Conservation (phyloP, 2,329 filamentous ascomycete genomes). For the Claviceps humidiphila region DNA sequence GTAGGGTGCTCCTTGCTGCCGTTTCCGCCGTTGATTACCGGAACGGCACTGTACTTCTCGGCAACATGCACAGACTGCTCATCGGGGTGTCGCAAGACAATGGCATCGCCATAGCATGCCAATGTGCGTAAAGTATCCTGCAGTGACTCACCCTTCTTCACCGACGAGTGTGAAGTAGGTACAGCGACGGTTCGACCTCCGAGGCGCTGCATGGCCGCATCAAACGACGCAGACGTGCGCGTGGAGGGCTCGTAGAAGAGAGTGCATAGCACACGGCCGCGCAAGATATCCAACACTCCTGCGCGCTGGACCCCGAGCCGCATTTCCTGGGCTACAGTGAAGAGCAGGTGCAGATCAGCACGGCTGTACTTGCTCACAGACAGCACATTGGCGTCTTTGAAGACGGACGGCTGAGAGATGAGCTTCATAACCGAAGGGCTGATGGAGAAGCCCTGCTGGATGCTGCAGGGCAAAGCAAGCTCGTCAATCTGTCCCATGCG, state of each 20-base stretch:
- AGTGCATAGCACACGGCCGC: constrained; percentile 74
- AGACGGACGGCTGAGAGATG: constrained; percentile 60
- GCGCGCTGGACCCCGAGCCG: constrained; percentile 85
- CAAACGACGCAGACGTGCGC: constrained; percentile 87
- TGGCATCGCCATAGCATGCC: constrained; percentile 84
- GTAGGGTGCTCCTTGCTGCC: constrained; percentile 94
- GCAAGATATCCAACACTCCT: constrained; percentile 76
- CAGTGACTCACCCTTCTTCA: constrained; percentile 85
- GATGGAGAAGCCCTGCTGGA: constrained; percentile 38
- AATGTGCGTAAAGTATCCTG: constrained; percentile 90
- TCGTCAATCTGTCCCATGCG: constrained; percentile 25
- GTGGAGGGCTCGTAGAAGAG: constrained; percentile 98
- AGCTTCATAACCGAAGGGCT: constrained; percentile 56
- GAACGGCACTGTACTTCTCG: constrained; percentile 75
- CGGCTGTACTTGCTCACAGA: constrained; percentile 86
- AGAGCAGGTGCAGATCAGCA: constrained; percentile 79
- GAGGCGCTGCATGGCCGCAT: constrained; percentile 95
- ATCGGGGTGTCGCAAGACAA: constrained; percentile 89
- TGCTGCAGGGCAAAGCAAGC: constrained; percentile 31
- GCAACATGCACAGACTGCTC: constrained; percentile 70
- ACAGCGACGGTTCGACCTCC: constrained; percentile 77
- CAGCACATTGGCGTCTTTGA: constrained; percentile 81
- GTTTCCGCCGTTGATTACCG: constrained; percentile 95
- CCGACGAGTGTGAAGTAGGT: constrained; percentile 72
- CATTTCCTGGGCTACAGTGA: constrained; percentile 97